These are phyloP conservation scores for Talaromyces sp. DNA, from an alignment of 2,329 filamentous ascomycete genomes.

Conservation along the genomic window DNA sequence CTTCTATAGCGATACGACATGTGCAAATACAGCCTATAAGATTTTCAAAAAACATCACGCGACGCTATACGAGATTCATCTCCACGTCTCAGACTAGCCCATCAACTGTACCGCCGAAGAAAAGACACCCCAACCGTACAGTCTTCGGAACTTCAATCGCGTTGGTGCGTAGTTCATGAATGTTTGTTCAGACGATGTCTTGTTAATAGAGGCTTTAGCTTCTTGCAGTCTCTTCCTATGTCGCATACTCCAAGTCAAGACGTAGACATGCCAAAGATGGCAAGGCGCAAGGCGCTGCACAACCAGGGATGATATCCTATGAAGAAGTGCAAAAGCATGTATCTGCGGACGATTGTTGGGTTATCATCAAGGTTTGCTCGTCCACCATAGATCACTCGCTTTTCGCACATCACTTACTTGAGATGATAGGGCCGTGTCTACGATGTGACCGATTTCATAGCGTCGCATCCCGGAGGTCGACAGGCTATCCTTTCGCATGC, in stretches of 20 bases:
- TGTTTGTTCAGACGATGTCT: background rate
- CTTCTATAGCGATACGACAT: background rate
- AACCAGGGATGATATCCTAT: background rate
- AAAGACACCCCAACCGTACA: background rate
- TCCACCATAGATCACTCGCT: background rate
- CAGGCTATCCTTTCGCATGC: background rate
- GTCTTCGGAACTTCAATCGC: background rate
- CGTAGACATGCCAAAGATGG: background rate
- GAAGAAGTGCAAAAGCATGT: background rate
- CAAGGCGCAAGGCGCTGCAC: background rate
- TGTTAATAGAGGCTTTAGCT: background rate
- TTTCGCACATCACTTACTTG: background rate
- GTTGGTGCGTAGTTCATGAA: background rate
- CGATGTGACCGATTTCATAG: background rate
- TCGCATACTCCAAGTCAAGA: background rate
- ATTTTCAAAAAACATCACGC: background rate
- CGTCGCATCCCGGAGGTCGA: background rate
- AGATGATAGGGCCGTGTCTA: background rate
- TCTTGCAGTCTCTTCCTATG: background rate
- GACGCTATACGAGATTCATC: background rate
- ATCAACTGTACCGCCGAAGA: background rate
- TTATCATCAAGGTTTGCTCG: background rate
- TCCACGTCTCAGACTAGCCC: background rate
- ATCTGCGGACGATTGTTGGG: background rate
- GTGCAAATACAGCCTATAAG: background rate